A percentile compares a stretch with the other conserved stretches of the same genome.
Evolutionary conservation across 1,284 basidiomycete genomes (phyloP).

Genomic region (Cryptococcus hybrid): DNA sequence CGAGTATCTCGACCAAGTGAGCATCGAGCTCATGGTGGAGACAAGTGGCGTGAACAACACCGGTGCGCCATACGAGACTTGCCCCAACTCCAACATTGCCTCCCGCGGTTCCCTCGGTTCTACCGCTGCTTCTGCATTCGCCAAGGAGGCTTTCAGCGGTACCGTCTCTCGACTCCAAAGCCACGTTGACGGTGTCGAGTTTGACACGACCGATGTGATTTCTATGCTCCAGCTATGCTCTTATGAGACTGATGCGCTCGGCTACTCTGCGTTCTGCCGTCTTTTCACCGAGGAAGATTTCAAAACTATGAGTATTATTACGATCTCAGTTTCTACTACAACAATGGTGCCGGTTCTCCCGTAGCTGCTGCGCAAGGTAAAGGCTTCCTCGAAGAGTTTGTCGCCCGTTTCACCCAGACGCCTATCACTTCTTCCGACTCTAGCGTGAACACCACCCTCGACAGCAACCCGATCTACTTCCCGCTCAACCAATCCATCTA

Average conservation of each 20-base stretch:
- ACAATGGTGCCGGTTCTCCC: constrained; percentile 75
- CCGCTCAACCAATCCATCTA: constrained; percentile 77
- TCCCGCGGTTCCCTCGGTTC: constrained; percentile 53
- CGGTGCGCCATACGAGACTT: constrained; percentile 47
- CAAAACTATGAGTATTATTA: constrained; percentile 85
- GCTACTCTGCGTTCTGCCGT: constrained; percentile 84
- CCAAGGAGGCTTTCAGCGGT: constrained; percentile 54
- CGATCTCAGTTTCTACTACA: constrained; percentile 59
- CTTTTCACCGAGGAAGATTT: constrained; percentile 84
- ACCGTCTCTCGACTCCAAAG: constrained; percentile 41
- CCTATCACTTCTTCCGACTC: constrained; percentile 67
- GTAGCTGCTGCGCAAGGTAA: constrained; percentile 74
- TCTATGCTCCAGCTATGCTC: constrained; percentile 58
- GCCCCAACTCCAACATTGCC: constrained; percentile 69
- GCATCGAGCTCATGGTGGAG: constrained; percentile 59
- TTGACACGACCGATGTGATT: constrained; percentile 30
- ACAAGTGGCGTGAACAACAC: constrained; percentile 55
- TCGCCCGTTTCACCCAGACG: constrained; percentile 73
- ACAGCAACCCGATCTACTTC: constrained; percentile 68
- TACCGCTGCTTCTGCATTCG: constrained; percentile 58
- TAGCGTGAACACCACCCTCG: constrained; percentile 74
- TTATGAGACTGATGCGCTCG: constrained; percentile 88
- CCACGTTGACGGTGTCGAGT: constrained; percentile 19
- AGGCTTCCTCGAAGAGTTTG: constrained; percentile 78
- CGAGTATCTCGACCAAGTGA: constrained; percentile 77